A percentile compares a stretch with the other conserved stretches of the same genome.
These are phyloP conservation scores for Pythium volutum DNA, from an alignment of 352 stramenopile species.

Conservation along the genomic window DNA sequence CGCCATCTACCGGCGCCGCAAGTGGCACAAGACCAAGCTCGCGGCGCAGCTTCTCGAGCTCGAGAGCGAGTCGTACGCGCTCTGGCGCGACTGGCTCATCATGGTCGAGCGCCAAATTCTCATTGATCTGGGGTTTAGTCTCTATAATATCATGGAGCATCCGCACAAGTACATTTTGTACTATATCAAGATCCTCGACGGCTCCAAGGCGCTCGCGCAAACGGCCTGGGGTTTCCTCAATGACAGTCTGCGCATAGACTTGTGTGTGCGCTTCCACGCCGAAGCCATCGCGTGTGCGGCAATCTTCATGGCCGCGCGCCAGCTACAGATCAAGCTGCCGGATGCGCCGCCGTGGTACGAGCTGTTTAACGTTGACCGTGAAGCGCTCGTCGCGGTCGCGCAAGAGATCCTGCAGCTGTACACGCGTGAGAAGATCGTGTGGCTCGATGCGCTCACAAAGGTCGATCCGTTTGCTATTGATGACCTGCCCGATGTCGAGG, in stretches of 20 bases:
- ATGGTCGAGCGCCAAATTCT: conserved; percentile 88
- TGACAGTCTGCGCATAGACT: conserved; percentile 82
- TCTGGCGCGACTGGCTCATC: conserved; percentile 84
- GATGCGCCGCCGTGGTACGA: conserved; percentile 58
- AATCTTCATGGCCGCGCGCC: conserved; percentile 82
- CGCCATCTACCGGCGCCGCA: conserved; percentile 73
- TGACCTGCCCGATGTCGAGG: conserved; percentile 30
- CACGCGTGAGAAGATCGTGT: conserved; percentile 47
- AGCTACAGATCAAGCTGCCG: conserved; percentile 51
- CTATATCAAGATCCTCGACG: conserved; percentile 88
- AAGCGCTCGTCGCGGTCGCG: conserved; percentile 46
- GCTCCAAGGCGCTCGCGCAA: conserved; percentile 68
- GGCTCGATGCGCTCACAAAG: conserved; percentile 71
- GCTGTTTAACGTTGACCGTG: conserved; percentile 63
- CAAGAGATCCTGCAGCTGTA: conserved; percentile 64
- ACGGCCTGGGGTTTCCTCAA: conserved; percentile 90
- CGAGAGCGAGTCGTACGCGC: conserved; percentile 52
- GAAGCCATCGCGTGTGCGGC: conserved; percentile 89
- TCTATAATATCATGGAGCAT: conserved; percentile 92
- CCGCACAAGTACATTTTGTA: conserved; percentile 94
- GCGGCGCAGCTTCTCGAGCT: conserved; percentile 67
- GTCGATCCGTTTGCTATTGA: conserved; percentile 64
- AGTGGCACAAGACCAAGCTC: conserved; percentile 45
- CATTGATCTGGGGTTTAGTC: conserved; percentile 91
- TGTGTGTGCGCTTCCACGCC: conserved; percentile 78